Evolutionary conservation across 2,329 filamentous ascomycete species (phyloP), one percentile per base, ranked within the genome.

Genomic region (Phyllosticta paracitricarpa): DNA sequence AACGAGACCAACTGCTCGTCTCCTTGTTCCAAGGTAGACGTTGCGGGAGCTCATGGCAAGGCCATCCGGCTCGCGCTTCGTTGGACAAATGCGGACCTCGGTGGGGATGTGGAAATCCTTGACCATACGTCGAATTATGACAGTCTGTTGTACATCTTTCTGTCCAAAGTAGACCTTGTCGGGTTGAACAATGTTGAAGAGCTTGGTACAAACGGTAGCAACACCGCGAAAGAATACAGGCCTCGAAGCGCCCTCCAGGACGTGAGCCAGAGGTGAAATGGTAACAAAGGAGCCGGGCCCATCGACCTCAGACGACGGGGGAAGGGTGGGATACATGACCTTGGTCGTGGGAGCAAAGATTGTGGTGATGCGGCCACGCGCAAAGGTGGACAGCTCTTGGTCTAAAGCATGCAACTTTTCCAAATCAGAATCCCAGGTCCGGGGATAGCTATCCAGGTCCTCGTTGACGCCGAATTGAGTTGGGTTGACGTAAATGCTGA

Each of bases 151-250:
- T 22, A 97, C 85, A 73, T 99, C 94, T 77, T 99, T 99, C 75
- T 97, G 94, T 3, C 94, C 94, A 78, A 99, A 97, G 76, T 96
- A 94, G 4, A 91, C 89, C 54, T 82, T 82, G 61, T 92, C 87
- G 3, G 90, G 88, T 65, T 84, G 81, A 54, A 90, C 86, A 60
- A 91, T 89, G 69, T 92, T 92, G 77, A 95, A 93, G 14, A 95
- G 77, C 76, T 95, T 99, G 84, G 93, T 94, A 77, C 92, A 97
- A 1, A 99, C 88, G 1, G 94, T 99, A 22, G 94, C 92, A 35
- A 99, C 94, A 51, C 94, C 94, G 56, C 94, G 83, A 77, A 99
- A 99, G 75, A 99, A 99, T 53, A 95, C 95, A 2, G 94, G 94
- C 17, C 94, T 81, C 54, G 87, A 91, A 4, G 83, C 82, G 17